Evolutionary conservation across 148 eudicot species (phyloP), one percentile per base, ranked within the genome.

Genomic region (Amaranthus hypochondriacus): DNA sequence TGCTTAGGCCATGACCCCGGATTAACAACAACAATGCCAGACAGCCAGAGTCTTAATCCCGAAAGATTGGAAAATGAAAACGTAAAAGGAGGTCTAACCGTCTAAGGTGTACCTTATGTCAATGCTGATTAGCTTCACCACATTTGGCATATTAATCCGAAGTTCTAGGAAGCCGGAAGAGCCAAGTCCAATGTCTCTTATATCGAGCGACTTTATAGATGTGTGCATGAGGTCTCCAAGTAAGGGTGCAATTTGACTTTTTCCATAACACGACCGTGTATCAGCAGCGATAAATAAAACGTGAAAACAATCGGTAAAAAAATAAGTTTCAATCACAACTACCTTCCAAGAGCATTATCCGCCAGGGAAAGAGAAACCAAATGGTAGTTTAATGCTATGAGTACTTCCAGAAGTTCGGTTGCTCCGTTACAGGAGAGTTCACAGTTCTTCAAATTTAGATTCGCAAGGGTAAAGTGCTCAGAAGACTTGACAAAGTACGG

Each of bases 271-370:
- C 42, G 59, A 52, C 12, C 4, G 44, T 47, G 43, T 5, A 70
- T 73, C 60, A 68, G 49, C 55, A 79, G 48, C 70, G 2, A 59
- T 12, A 54, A 68, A 48, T 6, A 42, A 59, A 70, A 67, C 28
- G 4, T 47, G n/a, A 11, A 53, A 4, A 48, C 46, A 57, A 5
- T 28, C 28, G 1, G 18, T 51, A 3, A 65, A 13, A 48, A 13
- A 43, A 6, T 14, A 8, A 4, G 42, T 50, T 51, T 75, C 6
- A 53, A 13, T 11, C 9, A 4, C 21, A 10, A 73, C 77, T 54
- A 95, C 98, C 93, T 87, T 85, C 96, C 93, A 77, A 95, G 97
- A 72, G 83, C 75, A 84, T 95, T 92, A 76, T 81, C 97, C 65
- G 90, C 88, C 47, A 95, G 78, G n/a, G 92, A 90, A 70, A 95